Percentiles rank a stretch among this genome's conserved stretches.
Evolutionary conservation across 202 grass and related monocot species (phyloP).

Genomic region (Saccharum hybrid): DNA sequence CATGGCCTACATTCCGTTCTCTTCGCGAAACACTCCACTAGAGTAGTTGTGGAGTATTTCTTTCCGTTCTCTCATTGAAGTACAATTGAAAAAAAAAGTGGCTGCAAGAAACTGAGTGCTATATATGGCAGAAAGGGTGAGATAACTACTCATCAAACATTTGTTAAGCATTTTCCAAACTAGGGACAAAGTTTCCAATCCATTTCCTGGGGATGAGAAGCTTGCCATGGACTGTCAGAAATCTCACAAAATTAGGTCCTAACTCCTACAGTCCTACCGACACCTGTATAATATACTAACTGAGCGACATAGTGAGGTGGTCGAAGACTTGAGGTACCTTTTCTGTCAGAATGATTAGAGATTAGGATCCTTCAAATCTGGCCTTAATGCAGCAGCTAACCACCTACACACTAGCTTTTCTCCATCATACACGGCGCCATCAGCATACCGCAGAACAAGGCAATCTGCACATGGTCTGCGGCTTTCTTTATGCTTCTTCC

Average conservation of each 20-base stretch:
- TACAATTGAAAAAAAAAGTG: neutral
- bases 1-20: no score
- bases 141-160: constrained; percentile 2
- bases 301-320: no score
- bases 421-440: no score
- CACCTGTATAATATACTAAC: no score
- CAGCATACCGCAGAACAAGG: constrained; percentile 47
- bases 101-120: constrained; percentile 34
- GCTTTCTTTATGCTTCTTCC: constrained; percentile 39
- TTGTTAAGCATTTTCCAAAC: neutral
- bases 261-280: constrained; percentile 15
- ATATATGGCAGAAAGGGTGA: constrained; percentile 3
- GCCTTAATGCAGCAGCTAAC: no score
- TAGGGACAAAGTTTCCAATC: constrained; percentile 22
- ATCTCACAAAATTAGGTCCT: constrained; percentile 18
- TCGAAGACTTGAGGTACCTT: no score
- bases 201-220: constrained; percentile 19
- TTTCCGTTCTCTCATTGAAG: no score
- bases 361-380: no score
- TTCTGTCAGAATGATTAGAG: no score
- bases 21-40: no score
- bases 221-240: constrained; percentile 31
- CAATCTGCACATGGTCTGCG: constrained; percentile 52
- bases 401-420: no score
- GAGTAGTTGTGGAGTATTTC: no score